Conservation (phyloP, 1,139 yeast genomes). For the Magnusiomyces tetraspermus region DNA sequence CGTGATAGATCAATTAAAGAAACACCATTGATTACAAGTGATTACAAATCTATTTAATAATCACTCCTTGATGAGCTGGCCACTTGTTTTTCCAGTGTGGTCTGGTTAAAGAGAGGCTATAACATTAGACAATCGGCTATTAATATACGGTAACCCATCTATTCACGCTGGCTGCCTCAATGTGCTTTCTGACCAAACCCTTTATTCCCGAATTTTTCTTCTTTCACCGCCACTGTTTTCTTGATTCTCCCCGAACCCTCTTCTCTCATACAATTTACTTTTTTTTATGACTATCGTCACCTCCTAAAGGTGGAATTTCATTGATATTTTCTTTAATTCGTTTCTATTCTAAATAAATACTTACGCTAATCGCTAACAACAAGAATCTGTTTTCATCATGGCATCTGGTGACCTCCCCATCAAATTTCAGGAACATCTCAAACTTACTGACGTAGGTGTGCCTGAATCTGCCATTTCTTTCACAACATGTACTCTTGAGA, state of each 20-base stretch:
- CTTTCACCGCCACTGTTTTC: conserved; percentile 4
- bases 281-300: not conserved
- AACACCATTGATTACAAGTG: too few species aligned
- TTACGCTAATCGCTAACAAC: too few species aligned
- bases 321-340: too few species aligned
- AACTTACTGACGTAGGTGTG: conserved; percentile 75
- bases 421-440: conserved; percentile 91
- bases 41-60: too few species aligned
- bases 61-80: too few species aligned
- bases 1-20: too few species aligned
- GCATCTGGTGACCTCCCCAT: conserved; percentile 64
- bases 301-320: not conserved
- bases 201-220: conserved; percentile 2
- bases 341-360: too few species aligned
- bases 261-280: not conserved
- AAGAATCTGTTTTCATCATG: conserved; percentile 2
- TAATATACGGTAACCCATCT: not conserved
- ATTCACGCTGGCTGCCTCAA: too few species aligned
- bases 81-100: too few species aligned
- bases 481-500: conserved; percentile 87
- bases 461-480: conserved; percentile 80
- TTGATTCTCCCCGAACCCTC: not conserved
- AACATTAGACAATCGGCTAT: not conserved
- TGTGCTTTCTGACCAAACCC: not conserved
- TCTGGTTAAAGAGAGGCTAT: too few species aligned